Percentiles rank a stretch among this genome's conserved stretches.
Evolutionary conservation across 805 yeast genomes (phyloP).

Genomic region (Lipomyces lipofer): DNA sequence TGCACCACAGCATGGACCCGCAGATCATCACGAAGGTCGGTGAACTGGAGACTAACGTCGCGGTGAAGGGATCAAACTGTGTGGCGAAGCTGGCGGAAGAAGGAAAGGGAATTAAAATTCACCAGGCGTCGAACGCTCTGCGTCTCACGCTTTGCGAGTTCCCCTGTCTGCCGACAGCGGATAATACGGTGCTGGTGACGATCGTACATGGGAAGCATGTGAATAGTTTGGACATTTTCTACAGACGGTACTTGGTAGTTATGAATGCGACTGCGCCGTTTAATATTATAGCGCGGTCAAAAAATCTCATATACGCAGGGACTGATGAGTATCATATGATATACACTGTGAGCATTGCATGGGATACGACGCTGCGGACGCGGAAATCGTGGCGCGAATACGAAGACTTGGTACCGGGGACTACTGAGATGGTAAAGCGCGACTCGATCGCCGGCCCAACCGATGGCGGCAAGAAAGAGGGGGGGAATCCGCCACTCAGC

Average conservation of each 20-base stretch:
- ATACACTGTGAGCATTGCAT: constrained; percentile 10
- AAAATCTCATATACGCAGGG: constrained; percentile 15
- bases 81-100: background rate
- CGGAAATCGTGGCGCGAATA: constrained; percentile 11
- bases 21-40: background rate
- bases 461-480: background rate
- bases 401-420: background rate
- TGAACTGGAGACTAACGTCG: constrained; percentile 1
- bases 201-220: constrained; percentile 11
- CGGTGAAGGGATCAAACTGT: background rate
- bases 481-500: background rate
- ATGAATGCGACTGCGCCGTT: constrained; percentile 21
- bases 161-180: constrained; percentile 15
- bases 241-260: constrained; percentile 11
- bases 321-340: constrained; percentile 16
- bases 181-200: constrained; percentile 11
- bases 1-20: constrained; percentile 5
- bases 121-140: constrained; percentile 15
- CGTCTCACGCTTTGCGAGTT: constrained; percentile 13
- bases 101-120: background rate
- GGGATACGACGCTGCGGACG: constrained; percentile 10
- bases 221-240: constrained; percentile 2
- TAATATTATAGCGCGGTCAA: constrained; percentile 7
- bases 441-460: background rate
- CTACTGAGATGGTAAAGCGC: background rate